Evolutionary conservation across 192 early-diverging fungal genomes (phyloP).

Genomic region (Geranomyces variabilis): DNA sequence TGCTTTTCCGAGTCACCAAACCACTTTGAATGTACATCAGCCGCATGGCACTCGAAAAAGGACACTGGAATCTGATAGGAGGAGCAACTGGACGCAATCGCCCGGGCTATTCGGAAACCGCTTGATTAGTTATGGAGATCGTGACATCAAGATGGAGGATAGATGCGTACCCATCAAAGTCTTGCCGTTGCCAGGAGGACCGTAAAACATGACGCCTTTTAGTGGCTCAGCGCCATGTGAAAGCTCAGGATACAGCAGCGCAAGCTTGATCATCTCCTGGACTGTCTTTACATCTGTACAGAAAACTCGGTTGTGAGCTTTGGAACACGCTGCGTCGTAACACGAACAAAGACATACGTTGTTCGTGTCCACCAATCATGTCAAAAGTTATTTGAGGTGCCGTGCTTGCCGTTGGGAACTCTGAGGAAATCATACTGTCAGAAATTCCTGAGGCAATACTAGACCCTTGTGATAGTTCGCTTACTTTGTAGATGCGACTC

Average conservation of each 20-base stretch:
- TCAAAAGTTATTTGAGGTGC: conserved; percentile 37
- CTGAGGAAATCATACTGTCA: conserved; percentile 6
- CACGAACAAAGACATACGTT: conserved; percentile 12
- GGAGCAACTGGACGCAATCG: conserved; percentile 50
- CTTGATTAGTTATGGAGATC: background rate
- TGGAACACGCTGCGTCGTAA: too few relatives aligned
- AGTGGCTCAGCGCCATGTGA: conserved; percentile 45
- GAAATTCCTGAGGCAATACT: background rate
- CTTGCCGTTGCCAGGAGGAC: conserved; percentile 53
- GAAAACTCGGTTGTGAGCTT: too few relatives aligned
- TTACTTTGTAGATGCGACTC: conserved; percentile 27
- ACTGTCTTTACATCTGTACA: conserved; percentile 56
- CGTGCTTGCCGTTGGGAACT: conserved; percentile 37
- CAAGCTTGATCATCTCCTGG: conserved; percentile 78
- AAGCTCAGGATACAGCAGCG: conserved; percentile 73
- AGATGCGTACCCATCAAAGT: conserved; percentile 68
- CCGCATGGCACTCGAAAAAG: conserved; percentile 75
- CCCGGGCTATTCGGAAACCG: conserved; percentile 34
- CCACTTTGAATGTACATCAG: conserved; percentile 75
- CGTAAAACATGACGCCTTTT: conserved; percentile 72
- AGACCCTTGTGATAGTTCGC: background rate
- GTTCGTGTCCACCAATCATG: conserved; percentile 47
- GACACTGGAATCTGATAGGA: conserved; percentile 53
- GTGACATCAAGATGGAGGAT: background rate
- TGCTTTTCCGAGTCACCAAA: conserved; percentile 75